Evolutionary conservation across 495 filamentous ascomycete genomes (phyloP), one percentile per base, ranked within the genome.

Genomic region (Aspergillus taichungensis): DNA sequence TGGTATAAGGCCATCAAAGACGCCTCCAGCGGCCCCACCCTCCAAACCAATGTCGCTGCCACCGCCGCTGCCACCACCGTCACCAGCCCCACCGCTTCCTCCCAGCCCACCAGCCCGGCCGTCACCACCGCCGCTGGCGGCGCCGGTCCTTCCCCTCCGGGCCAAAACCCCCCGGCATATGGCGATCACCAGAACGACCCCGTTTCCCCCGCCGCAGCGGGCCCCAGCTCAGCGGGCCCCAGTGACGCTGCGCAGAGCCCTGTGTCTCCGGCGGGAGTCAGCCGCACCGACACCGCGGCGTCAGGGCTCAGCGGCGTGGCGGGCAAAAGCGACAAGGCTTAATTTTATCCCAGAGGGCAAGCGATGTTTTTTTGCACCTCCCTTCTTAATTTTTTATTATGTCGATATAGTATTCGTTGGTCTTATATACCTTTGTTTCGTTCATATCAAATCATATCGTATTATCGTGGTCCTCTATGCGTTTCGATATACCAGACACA

Each of bases 1-100:
- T 96, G 89, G 89, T 85, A 78, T 64, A 73, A 79, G n/a, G 71
- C 83, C 40, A 83, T 95, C 54, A 69, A 66, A 52, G 64, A 71
- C 4, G 58, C 55, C 40, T 63, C 57, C 24, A 54, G 59, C 8
- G 45, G 40, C n/a, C 47, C 61, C 0, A 27, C 49, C 28, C 46
- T 40, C 30, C 43, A 37, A 2, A 46, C 43, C 11, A 43, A 52
- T 4, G 40, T 51, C 12, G 37, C 48, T 0, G 37, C 49, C 3
- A 40, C 51, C 13, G 40, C 9, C 13, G 30, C 43, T 3, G 37
- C 27, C 2, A 35, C 27, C 2, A 35, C 14, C 13, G 38, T 45
- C 28, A 34, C 46, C 13, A 40, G n/a, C 5, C 34, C 39, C 37
- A 45, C 31, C 37, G 38, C 49, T 1, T 37, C 60, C 12, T 45